phyloP scores from a whole-genome alignment of 2,329 filamentous ascomycete species.

The Claviceps monticola region DNA sequence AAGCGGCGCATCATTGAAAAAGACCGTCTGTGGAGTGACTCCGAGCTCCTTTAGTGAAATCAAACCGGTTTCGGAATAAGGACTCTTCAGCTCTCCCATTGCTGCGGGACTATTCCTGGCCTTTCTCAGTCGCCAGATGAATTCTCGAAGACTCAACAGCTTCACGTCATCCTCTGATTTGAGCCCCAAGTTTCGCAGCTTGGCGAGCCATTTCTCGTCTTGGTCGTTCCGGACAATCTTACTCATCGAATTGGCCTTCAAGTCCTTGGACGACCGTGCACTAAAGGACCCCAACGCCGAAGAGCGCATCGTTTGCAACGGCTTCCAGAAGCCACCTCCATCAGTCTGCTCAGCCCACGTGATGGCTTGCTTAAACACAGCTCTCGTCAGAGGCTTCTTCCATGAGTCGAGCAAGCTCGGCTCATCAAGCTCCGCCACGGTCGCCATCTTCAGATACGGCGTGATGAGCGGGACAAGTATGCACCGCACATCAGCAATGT shows the following conservation, averaged over 20 bases:
- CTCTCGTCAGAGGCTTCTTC: conserved; percentile 65
- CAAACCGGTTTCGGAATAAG: conserved; percentile 23
- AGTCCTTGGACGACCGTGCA: conserved; percentile 42
- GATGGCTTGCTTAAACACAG: conserved; percentile 72
- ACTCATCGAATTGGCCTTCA: conserved; percentile 42
- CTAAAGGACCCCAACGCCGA: conserved; percentile 48
- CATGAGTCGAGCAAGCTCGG: conserved; percentile 64
- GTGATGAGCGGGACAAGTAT: conserved; percentile 68
- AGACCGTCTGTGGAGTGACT: conserved; percentile 74
- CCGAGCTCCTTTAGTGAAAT: conserved; percentile 62
- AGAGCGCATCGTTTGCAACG: conserved; percentile 51
- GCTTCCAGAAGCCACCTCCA: conserved; percentile 76
- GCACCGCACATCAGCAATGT: conserved; percentile 68
- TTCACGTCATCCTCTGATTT: conserved; percentile 77
- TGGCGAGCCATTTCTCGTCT: conserved; percentile 84
- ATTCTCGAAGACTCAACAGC: conserved; percentile 71
- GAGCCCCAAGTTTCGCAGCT: conserved; percentile 74
- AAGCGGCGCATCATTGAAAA: conserved; percentile 69
- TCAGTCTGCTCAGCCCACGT: conserved; percentile 76
- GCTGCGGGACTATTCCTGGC: conserved; percentile 46
- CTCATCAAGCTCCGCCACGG: conserved; percentile 55
- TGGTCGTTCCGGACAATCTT: conserved; percentile 70
- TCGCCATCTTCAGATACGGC: conserved; percentile 65
- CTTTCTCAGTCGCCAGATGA: conserved; percentile 74
- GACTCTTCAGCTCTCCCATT: conserved; percentile 19